Evolutionary conservation across 768 basidiomycete species (phyloP).

Genomic region (Piloderma croceum): DNA sequence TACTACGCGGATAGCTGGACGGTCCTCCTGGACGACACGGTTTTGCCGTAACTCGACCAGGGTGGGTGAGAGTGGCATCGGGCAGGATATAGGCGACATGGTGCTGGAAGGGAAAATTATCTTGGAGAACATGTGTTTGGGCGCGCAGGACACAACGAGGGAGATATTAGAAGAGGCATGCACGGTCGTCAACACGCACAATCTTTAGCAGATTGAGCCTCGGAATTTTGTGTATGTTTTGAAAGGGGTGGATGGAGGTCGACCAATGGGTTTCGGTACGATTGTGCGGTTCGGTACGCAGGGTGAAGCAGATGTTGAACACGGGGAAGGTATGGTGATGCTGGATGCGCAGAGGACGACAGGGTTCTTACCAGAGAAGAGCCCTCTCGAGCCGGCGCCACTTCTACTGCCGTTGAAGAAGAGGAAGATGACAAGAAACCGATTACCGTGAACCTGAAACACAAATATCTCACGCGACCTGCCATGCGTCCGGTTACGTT

Average conservation of each 20-base stretch:
- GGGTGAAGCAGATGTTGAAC: too few species aligned
- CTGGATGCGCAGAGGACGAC: constrained; percentile 42
- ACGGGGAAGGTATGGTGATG: too few species aligned
- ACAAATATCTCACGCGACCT: constrained; percentile 32
- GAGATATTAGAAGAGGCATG: constrained; percentile 81
- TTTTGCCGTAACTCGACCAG: constrained; percentile 37
- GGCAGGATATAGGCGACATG: constrained; percentile 38
- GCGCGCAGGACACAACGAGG: constrained; percentile 39
- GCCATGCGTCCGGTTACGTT: constrained; percentile 52
- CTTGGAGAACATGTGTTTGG: too few species aligned
- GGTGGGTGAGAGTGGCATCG: constrained; percentile 30
- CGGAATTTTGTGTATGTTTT: constrained; percentile 92
- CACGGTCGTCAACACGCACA: constrained; percentile 91
- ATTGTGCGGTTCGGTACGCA: too few species aligned
- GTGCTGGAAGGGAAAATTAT: constrained; percentile 40
- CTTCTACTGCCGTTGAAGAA: too few species aligned
- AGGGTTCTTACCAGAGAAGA: too few species aligned
- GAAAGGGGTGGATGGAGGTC: constrained; percentile 70
- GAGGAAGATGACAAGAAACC: constrained; percentile 19
- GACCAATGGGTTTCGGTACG: too few species aligned
- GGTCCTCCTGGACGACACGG: constrained; percentile 41
- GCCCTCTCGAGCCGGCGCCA: too few species aligned
- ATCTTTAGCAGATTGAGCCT: constrained; percentile 71
- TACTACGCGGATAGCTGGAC: constrained; percentile 35
- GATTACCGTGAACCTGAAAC: constrained; percentile 31